Percentiles rank a stretch among this genome's conserved stretches.
These are phyloP conservation scores for Ophiostoma ulmi DNA, from an alignment of 2,329 filamentous ascomycete species.

Conservation along the genomic window DNA sequence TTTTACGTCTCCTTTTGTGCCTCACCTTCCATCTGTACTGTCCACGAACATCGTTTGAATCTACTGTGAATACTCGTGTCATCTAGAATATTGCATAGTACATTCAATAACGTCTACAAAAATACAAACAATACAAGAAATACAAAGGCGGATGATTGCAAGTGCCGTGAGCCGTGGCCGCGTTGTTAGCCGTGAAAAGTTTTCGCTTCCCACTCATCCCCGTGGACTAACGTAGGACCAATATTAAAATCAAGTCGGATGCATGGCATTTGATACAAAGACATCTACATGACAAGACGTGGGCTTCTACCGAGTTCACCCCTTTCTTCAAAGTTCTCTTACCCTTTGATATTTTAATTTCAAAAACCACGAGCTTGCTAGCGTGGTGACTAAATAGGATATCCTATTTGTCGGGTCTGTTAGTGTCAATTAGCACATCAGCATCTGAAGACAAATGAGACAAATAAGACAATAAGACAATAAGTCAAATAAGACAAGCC, in stretches of 20 bases:
- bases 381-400: background rate
- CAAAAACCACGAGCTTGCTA: constrained; percentile 6
- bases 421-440: background rate
- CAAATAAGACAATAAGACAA: no score
- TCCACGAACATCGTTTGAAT: background rate
- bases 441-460: no score
- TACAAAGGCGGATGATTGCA: background rate
- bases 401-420: constrained; percentile 6
- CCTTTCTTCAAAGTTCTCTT: background rate
- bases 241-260: no score
- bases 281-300: no score
- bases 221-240: background rate
- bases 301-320: no score
- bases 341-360: no score
- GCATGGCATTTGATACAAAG: background rate
- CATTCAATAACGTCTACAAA: background rate
- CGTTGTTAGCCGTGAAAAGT: background rate
- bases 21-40: background rate
- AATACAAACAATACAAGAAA: no score
- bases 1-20: background rate
- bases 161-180: background rate
- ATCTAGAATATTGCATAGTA: background rate
- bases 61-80: no score
- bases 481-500: no score
- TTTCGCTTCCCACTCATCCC: background rate